These are phyloP conservation scores for Coleophoma cylindrospora DNA, from an alignment of 2,329 filamentous ascomycete species.

Conservation along the genomic window DNA sequence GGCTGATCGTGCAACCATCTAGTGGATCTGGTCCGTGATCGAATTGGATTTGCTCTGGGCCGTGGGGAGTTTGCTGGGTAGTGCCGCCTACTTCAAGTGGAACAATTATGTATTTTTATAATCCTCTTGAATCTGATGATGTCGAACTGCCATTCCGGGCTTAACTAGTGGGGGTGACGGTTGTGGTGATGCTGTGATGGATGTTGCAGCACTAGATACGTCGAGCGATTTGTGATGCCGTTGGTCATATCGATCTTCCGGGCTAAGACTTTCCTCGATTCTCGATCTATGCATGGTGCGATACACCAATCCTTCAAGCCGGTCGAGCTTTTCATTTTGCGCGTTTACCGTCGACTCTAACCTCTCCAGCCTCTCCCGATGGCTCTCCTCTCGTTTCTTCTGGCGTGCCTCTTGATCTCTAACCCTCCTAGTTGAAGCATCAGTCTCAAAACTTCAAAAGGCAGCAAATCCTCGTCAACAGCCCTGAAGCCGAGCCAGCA, in stretches of 20 bases:
- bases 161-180: no score
- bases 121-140: neutral
- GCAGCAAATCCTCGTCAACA: neutral
- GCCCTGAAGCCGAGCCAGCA: neutral
- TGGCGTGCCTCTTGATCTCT: slow-evolving; percentile 17
- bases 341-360: slow-evolving; percentile 13
- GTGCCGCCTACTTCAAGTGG: slow-evolving; percentile 18
- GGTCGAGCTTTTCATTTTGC: slow-evolving; percentile 9
- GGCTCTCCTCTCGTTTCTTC: slow-evolving; percentile 13
- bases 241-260: no score
- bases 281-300: slow-evolving; percentile 1
- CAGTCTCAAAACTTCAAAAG: neutral
- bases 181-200: no score
- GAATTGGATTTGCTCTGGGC: slow-evolving; percentile 73
- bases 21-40: slow-evolving; percentile 87
- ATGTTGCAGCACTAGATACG: no score
- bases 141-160: no score
- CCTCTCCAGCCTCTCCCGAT: slow-evolving; percentile 13
- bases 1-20: no score
- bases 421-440: slow-evolving; percentile 8
- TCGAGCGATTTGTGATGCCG: no score
- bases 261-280: neutral
- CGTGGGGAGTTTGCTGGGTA: slow-evolving; percentile 41
- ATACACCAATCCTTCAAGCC: slow-evolving; percentile 4
- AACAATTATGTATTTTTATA: slow-evolving; percentile 20